Base-by-base conservation (phyloP, 345 rosid species). In the Euclidium syriacum region DNA sequence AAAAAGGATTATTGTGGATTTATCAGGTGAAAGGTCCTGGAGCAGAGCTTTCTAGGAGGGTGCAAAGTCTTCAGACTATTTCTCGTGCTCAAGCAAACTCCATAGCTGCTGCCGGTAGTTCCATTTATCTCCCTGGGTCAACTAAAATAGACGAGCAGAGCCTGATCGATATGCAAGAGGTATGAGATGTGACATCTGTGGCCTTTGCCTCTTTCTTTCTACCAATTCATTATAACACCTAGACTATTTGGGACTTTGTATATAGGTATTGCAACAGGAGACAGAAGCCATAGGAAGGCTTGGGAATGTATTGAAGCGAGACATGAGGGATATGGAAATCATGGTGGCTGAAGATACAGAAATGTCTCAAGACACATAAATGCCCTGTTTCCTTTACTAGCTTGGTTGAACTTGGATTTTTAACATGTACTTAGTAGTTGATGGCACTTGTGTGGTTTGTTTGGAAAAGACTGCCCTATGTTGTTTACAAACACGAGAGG, bases 121-220 rank as follows among this genome's bases (percentile, higher is more conserved):
- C 92, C 65, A 32, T 84, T 63, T 81, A 80, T 74, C 89, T 90
- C 54, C 91, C 95, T 7, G 99, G 94, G 52, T 95, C 99, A 67
- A 77, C 99, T 54, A 95, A 90, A 79, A 86, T 90, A 77, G 87
- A 88, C 9, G 97, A 88, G 65, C 96, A 84, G 78, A 90, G 99
- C 75, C 86, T 95, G 64, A 77, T 84, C 11, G 95, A 95, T 70
- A 86, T 95, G 96, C 97, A 95, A 73, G 97, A 90, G 89, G 99
- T 85, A 76, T 34, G 62, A 17, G 10, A 62, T 35, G 50, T 42
- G 12, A 26, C 50, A 35, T 53, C 22, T 52, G n/a, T n/a, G n/a
- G n/a, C n/a, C n/a, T n/a, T n/a, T n/a, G n/a, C n/a, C n/a, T n/a
- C n/a, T n/a, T n/a, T n/a, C n/a, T n/a, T n/a, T n/a, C n/a, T n/a